Base-by-base conservation (phyloP, 2,329 filamentous ascomycete genomes). In the Colletotrichum sp. region DNA sequence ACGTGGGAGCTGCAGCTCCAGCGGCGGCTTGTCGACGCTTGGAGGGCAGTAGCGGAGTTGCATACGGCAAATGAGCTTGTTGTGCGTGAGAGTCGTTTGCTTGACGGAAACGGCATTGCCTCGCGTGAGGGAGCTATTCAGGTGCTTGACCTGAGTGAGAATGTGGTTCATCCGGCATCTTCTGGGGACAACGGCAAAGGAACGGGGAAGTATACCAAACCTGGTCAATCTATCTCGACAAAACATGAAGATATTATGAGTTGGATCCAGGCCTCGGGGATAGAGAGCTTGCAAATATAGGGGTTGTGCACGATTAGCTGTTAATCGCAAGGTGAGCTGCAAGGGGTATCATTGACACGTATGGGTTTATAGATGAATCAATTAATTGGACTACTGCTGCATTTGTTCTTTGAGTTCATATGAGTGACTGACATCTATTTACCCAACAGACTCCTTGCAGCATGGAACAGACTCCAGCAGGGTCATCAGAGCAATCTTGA, bases 381-480 rank as follows among this genome's bases (percentile, higher is more conserved):
- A 12, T 21, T 7, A 12, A 21, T 21, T 12, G 10, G 10, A 48
- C 43, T 48, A 48, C 43, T 48, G 43, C 43, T 13, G n/a, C 9
- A 48, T 48, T 48, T 0, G 2, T 21, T 0, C 0, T 0, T 48
- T 48, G n/a, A 7, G 18, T 10, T 43, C 38, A 18, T 6, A 43
- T 43, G n/a, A 48, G 43, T 13, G 43, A 21, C 18, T n/a, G n/a
- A 7, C 18, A 0, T n/a, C n/a, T 48, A 0, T 48, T 48, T 3
- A 21, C 10, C n/a, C n/a, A 21, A 48, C 5, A 48, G 3, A n/a
- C 43, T n/a, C 18, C 38, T 43, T 43, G 18, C 9, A 43, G 2
- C 34, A 36, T 36, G 34, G 34, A 36, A 36, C 34, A 36, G 34
- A 36, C 34, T 36, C 0, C 34, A 18, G 36, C 36, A 38, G 15